Conservation (phyloP, 768 basidiomycete species). For the Saitozyma sp. region DNA sequence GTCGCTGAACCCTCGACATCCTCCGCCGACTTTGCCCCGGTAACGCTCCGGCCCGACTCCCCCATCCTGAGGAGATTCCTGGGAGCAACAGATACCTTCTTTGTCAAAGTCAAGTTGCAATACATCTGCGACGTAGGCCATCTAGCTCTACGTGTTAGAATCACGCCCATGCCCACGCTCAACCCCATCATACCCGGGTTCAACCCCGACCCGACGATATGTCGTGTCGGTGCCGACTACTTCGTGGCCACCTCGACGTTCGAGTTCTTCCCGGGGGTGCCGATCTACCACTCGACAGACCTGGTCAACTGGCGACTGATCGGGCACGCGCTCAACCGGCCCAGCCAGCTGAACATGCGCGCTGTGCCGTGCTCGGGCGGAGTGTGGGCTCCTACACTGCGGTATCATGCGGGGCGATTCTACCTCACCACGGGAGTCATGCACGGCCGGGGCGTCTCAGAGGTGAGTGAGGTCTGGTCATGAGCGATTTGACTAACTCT, state of each 20-base stretch:
- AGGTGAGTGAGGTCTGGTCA: no score
- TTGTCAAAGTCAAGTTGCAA: no score
- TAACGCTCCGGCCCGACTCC: constrained; percentile 7
- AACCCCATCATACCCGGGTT: constrained; percentile 42
- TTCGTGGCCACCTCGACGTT: constrained; percentile 35
- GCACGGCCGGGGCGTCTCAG: not conserved
- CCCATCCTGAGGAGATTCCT: constrained; percentile 26
- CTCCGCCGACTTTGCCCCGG: constrained; percentile 9
- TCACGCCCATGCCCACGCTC: constrained; percentile 21
- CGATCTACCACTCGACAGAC: constrained; percentile 34
- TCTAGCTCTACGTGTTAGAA: constrained; percentile 18
- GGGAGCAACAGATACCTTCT: constrained; percentile 8
- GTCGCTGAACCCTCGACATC: not conserved
- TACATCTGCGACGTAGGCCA: constrained; percentile 15
- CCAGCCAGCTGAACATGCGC: constrained; percentile 17
- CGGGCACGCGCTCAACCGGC: constrained; percentile 20
- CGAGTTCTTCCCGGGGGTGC: constrained; percentile 37
- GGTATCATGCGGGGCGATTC: constrained; percentile 15
- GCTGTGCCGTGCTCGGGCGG: constrained; percentile 14
- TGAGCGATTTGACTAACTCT: no score
- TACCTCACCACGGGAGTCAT: constrained; percentile 10
- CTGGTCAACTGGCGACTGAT: constrained; percentile 31
- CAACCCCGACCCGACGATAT: constrained; percentile 41
- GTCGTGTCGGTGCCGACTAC: constrained; percentile 20
- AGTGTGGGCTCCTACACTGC: constrained; percentile 25